Evolutionary conservation across 495 filamentous ascomycete genomes (phyloP).

Genomic region (Glonium stellatum): DNA sequence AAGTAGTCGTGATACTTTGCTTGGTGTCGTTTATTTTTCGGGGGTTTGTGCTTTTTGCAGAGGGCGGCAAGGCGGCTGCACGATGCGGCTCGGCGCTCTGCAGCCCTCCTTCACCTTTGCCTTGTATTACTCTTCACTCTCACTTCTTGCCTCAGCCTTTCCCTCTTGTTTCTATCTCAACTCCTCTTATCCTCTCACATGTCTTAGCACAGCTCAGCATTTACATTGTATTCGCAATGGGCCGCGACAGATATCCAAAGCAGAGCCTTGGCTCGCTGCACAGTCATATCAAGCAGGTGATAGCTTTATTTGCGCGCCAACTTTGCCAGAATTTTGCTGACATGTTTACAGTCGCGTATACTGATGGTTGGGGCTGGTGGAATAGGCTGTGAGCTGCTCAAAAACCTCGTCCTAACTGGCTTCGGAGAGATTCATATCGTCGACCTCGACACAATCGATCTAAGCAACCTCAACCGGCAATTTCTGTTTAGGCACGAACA

Average conservation of each 20-base stretch:
- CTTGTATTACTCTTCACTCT: background rate
- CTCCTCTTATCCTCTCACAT: constrained; percentile 5
- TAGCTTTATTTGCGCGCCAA: constrained; percentile 5
- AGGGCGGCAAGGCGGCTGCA: background rate
- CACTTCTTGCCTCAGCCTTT: constrained; percentile 1
- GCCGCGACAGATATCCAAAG: constrained; percentile 36
- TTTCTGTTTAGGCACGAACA: constrained; percentile 97
- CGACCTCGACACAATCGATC: constrained; percentile 95
- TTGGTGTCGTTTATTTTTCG: background rate
- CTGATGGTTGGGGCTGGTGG: constrained; percentile 94
- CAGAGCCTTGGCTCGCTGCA: constrained; percentile 61
- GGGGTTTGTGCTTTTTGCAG: background rate
- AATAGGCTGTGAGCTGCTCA: constrained; percentile 95
- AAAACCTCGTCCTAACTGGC: constrained; percentile 89
- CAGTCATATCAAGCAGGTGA: constrained; percentile 58
- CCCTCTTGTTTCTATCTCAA: background rate
- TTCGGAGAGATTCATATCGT: constrained; percentile 95
- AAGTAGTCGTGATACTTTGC: background rate
- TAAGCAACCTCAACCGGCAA: constrained; percentile 96
- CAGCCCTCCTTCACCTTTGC: background rate
- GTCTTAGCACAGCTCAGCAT: constrained; percentile 14
- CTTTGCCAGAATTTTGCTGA: constrained; percentile 11
- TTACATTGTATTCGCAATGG: constrained; percentile 23
- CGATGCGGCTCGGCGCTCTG: background rate
- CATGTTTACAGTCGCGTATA: constrained; percentile 62